A percentile compares a stretch with the other conserved stretches of the same genome.
phyloP scores from a whole-genome alignment of 2,329 filamentous ascomycete genomes.

The Sporothrix brasiliensis region DNA sequence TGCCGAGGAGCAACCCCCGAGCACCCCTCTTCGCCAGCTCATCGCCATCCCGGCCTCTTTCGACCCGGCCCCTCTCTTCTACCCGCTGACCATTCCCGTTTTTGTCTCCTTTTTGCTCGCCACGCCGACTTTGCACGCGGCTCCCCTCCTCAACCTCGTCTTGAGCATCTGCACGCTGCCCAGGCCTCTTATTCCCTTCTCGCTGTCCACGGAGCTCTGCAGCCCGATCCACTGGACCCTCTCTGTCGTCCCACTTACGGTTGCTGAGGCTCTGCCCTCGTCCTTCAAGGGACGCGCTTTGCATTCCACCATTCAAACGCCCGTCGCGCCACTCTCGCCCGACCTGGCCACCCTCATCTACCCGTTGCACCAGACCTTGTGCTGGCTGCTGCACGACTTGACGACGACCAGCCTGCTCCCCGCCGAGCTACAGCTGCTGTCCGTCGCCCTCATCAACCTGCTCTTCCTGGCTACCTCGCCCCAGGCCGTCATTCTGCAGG shows the following conservation, averaged over 20 bases:
- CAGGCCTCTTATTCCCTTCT: conserved; percentile 68
- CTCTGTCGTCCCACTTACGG: conserved; percentile 68
- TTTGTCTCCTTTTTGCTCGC: conserved; percentile 76
- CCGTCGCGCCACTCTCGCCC: conserved; percentile 28
- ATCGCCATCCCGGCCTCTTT: conserved; percentile 71
- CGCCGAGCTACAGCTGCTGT: conserved; percentile 85
- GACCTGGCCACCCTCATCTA: conserved; percentile 58
- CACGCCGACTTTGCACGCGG: conserved; percentile 61
- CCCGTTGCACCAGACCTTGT: conserved; percentile 78
- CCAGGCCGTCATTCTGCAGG: conserved; percentile 82
- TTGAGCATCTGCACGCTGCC: conserved; percentile 79
- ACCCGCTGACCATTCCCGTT: conserved; percentile 75
- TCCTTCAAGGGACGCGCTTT: conserved; percentile 23
- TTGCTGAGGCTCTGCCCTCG: conserved; percentile 44
- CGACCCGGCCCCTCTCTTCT: conserved; percentile 88
- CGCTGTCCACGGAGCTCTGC: conserved; percentile 58
- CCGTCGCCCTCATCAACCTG: conserved; percentile 78
- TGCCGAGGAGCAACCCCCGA: conserved; percentile 32
- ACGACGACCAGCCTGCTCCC: conserved; percentile 86
- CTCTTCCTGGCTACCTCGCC: conserved; percentile 76
- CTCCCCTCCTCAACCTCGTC: conserved; percentile 64
- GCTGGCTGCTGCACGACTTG: conserved; percentile 73
- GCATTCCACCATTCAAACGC: background rate
- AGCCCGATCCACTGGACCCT: conserved; percentile 78
- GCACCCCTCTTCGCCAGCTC: conserved; percentile 44